These are phyloP conservation scores for Coniella vitis DNA, from an alignment of 2,329 filamentous ascomycete genomes.

Conservation along the genomic window DNA sequence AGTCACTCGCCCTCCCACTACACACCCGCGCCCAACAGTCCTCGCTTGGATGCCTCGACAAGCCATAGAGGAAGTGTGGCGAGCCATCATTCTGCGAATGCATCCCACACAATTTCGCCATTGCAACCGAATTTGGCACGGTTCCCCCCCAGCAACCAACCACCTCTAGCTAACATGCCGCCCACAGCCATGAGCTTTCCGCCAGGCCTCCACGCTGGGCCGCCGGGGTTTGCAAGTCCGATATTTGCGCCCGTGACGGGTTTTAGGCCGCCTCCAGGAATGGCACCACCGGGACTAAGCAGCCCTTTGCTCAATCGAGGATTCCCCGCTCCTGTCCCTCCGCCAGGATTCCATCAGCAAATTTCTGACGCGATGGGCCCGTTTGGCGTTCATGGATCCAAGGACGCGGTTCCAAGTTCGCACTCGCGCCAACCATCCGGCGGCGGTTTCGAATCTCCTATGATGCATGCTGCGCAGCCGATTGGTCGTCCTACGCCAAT, in stretches of 20 bases:
- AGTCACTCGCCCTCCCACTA: slow-evolving; percentile 53
- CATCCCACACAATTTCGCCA: slow-evolving; percentile 56
- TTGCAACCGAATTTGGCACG: slow-evolving; percentile 45
- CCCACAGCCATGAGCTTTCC: slow-evolving; percentile 53
- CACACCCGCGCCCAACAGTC: slow-evolving; percentile 59
- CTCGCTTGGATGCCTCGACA: slow-evolving; percentile 54
- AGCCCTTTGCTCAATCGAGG: slow-evolving; percentile 34
- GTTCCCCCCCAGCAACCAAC: slow-evolving; percentile 22
- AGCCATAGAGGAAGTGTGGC: slow-evolving; percentile 53
- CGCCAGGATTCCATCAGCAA: slow-evolving; percentile 48
- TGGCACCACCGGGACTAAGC: slow-evolving; percentile 48
- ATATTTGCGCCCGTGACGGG: slow-evolving; percentile 35
- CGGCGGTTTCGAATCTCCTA: slow-evolving; percentile 57
- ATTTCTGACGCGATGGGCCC: slow-evolving; percentile 33
- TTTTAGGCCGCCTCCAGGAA: slow-evolving; percentile 38
- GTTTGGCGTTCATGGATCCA: slow-evolving; percentile 27
- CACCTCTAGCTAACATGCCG: slow-evolving; percentile 47
- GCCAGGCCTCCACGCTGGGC: slow-evolving; percentile 31
- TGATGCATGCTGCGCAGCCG: slow-evolving; percentile 54
- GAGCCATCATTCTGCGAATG: slow-evolving; percentile 18
- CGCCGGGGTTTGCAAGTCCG: slow-evolving; percentile 47
- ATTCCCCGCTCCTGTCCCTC: slow-evolving; percentile 37
- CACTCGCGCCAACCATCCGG: slow-evolving; percentile 73
- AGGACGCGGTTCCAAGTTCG: slow-evolving; percentile 36
- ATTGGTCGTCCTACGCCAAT: slow-evolving; percentile 83